A percentile compares a stretch with the other conserved stretches of the same genome.
Evolutionary conservation across 2,329 filamentous ascomycete species (phyloP).

Genomic region (Penicillium palitans): DNA sequence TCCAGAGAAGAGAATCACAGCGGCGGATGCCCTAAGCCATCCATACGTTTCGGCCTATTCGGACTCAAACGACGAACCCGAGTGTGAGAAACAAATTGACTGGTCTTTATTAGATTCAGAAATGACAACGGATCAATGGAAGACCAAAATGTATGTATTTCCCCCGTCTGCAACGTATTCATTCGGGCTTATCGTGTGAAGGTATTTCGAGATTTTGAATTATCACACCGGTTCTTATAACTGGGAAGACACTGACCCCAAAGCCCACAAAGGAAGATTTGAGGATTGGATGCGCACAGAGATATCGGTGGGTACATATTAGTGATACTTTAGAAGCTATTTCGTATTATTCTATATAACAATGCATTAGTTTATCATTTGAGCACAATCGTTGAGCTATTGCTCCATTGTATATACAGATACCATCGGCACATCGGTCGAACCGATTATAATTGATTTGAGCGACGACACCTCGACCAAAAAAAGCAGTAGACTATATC

Average conservation of each 20-base stretch:
- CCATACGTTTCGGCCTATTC: slow-evolving; percentile 94
- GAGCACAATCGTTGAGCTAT: neutral
- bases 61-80: slow-evolving; percentile 90
- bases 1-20: slow-evolving; percentile 86
- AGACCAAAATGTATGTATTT: slow-evolving; percentile 81
- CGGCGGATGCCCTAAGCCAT: slow-evolving; percentile 78
- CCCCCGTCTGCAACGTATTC: no score
- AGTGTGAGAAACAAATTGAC: slow-evolving; percentile 94
- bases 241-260: neutral
- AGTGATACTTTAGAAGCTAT: neutral
- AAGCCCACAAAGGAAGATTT: neutral
- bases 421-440: neutral
- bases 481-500: neutral
- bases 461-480: neutral
- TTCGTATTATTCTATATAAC: neutral
- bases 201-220: slow-evolving; percentile 11
- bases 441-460: neutral
- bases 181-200: slow-evolving; percentile 42
- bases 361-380: neutral
- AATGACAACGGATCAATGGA: slow-evolving; percentile 94
- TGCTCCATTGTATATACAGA: neutral
- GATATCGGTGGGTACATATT: slow-evolving; percentile 8
- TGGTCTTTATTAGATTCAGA: slow-evolving; percentile 99
- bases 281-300: neutral
- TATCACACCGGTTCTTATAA: slow-evolving; percentile 6